Evolutionary conservation across 2,329 filamentous ascomycete species (phyloP), one percentile per base, ranked within the genome.

Genomic region (Talaromyces marneffei): DNA sequence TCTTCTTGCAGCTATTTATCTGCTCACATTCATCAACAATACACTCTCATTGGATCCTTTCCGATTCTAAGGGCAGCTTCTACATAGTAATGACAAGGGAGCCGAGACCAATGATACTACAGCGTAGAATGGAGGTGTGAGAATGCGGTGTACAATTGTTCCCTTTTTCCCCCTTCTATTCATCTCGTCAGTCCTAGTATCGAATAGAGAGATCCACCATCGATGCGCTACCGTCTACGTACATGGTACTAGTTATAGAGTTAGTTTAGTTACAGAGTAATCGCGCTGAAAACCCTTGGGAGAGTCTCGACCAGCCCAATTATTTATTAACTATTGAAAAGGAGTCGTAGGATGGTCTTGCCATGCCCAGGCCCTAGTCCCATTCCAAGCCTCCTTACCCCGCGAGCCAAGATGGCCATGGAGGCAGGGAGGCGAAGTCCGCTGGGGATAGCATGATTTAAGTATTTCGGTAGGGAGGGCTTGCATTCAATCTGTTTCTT

Each of bases 301-400:
- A 20, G 18, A 52, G 46, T 18, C 27, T 50, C 46, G 46, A 7
- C 46, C 46, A 50, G 46, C 46, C 46, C 46, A 31, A 31, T 31
- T 50, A 25, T 16, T 10, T 37, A 31, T 10, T 37, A 31, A 29
- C 10, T 18, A 29, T 35, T 53, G n/a, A 53, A 35, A 25, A 6
- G 20, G 7, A 9, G 25, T n/a, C 27, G 20, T 40, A 56, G 25
- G 40, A 27, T 16, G 9, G 37, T 10, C 2, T 35, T 23, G 23
- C 2, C 48, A 59, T 59, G 57, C 57, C 57, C 57, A 59, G 57
- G 16, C 57, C 39, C 42, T 50, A 59, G 44, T 37, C 20, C 14
- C 23, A 52, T 39, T 53, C 57, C 46, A 59, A 59, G 57, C 44
- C 57, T 52, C 44, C 20, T 52, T 59, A 59, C 57, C 57, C 57